These are phyloP conservation scores for Globisporangium canariense DNA, from an alignment of 352 stramenopile species.

Conservation along the genomic window DNA sequence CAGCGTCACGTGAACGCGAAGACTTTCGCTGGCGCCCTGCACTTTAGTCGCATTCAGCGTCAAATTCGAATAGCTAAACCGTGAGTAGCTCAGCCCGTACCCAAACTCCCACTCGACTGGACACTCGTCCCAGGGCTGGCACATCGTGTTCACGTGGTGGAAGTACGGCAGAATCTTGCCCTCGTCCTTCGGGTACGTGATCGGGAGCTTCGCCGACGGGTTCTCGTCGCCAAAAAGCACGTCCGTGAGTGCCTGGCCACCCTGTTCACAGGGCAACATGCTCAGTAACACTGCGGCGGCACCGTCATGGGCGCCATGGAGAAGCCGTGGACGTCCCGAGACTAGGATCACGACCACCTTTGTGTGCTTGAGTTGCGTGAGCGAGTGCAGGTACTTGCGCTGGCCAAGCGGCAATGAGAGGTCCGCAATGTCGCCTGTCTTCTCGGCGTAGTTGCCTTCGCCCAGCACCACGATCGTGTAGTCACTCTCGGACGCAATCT, in stretches of 20 bases:
- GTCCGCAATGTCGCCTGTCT: slow-evolving; percentile 65
- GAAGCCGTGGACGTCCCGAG: slow-evolving; percentile 56
- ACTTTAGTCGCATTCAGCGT: slow-evolving; percentile 34
- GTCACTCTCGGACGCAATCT: slow-evolving; percentile 47
- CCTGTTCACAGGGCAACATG: slow-evolving; percentile 74
- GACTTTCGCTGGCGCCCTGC: slow-evolving; percentile 17
- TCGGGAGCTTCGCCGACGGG: slow-evolving; percentile 67
- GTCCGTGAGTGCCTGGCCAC: slow-evolving; percentile 67
- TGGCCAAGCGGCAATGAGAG: slow-evolving; percentile 58
- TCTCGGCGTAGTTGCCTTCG: slow-evolving; percentile 81
- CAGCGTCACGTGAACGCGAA: slow-evolving; percentile 56
- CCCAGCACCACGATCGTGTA: slow-evolving; percentile 76
- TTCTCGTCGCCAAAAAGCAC: slow-evolving; percentile 68
- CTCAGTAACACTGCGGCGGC: slow-evolving; percentile 63
- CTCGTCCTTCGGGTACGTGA: slow-evolving; percentile 64
- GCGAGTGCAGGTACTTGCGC: slow-evolving; percentile 48
- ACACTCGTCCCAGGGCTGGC: slow-evolving; percentile 50
- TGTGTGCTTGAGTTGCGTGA: slow-evolving; percentile 49
- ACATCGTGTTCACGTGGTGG: slow-evolving; percentile 61
- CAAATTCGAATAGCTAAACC: slow-evolving; percentile 59
- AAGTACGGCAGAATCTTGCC: slow-evolving; percentile 65
- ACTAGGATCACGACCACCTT: slow-evolving; percentile 74
- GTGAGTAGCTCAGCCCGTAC: slow-evolving; percentile 63
- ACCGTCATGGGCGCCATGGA: slow-evolving; percentile 38
- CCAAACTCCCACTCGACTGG: slow-evolving; percentile 61